phyloP scores from a whole-genome alignment of 2,329 filamentous ascomycete genomes.

The Diaporthe longicolla region DNA sequence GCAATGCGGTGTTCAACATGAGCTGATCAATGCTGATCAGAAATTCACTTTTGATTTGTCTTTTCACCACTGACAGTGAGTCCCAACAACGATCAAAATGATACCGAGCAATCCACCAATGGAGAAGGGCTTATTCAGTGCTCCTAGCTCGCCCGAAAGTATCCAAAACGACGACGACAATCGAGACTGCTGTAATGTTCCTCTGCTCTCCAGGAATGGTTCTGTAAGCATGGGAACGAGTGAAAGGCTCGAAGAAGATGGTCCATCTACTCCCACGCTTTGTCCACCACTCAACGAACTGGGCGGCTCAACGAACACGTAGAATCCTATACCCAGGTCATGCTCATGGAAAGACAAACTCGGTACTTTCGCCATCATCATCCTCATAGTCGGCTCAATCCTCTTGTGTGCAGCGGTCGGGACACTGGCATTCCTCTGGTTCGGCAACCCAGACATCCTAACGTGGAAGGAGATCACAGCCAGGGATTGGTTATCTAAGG shows the following conservation, averaged over 20 bases:
- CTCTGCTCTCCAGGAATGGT: too few species aligned
- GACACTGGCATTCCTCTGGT: not conserved
- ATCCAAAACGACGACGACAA: too few species aligned
- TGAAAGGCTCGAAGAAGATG: not conserved
- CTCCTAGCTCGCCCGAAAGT: too few species aligned
- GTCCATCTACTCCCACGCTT: too few species aligned
- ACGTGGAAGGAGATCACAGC: constrained; percentile 3
- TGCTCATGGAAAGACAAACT: constrained; percentile 4
- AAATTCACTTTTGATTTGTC: not conserved
- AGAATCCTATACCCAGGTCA: not conserved
- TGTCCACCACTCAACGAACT: not conserved
- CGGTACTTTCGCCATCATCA: not conserved
- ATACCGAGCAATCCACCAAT: not conserved
- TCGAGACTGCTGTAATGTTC: too few species aligned
- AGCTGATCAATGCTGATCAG: not conserved
- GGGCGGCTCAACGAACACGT: not conserved
- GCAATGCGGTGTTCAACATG: not conserved
- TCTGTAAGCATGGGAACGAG: not conserved
- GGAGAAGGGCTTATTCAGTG: not conserved
- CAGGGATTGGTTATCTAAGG: constrained; percentile 2
- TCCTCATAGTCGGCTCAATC: not conserved
- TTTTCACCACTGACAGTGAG: not conserved
- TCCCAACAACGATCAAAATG: not conserved
- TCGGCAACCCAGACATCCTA: not conserved
- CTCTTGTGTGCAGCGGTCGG: not conserved